phyloP scores from a whole-genome alignment of 2,329 filamentous ascomycete species.

The Xylaria sp. region DNA sequence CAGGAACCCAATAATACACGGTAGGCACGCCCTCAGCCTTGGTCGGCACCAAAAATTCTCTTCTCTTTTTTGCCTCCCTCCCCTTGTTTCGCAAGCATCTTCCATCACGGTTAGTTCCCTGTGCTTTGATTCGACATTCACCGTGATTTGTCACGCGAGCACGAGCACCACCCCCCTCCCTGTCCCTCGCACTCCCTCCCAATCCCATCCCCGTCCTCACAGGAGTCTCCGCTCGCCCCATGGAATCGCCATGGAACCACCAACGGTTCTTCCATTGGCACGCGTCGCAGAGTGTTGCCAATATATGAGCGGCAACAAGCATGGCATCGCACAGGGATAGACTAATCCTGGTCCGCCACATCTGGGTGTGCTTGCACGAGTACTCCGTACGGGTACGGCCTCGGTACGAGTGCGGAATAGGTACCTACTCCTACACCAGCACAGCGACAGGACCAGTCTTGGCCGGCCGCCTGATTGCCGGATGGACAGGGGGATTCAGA shows the following conservation, averaged over 20 bases:
- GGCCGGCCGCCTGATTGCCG: neutral
- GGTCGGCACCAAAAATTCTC: too few species aligned
- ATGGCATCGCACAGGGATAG: constrained; percentile 1
- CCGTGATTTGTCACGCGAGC: neutral
- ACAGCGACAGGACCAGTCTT: neutral
- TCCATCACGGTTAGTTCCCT: neutral
- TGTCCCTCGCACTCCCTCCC: neutral
- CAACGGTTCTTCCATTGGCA: neutral
- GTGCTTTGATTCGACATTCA: neutral
- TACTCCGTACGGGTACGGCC: neutral
- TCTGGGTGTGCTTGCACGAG: neutral
- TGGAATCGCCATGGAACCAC: neutral
- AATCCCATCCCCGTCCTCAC: too few species aligned
- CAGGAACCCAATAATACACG: neutral
- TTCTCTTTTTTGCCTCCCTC: neutral
- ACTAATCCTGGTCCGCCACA: neutral
- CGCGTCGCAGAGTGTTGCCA: constrained; percentile 2
- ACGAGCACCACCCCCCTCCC: neutral
- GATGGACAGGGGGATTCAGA: neutral
- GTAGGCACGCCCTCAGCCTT: too few species aligned
- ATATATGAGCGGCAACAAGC: neutral
- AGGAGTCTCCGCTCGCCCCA: too few species aligned
- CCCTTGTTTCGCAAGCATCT: neutral
- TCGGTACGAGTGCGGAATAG: neutral
- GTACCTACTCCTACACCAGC: neutral